Evolutionary conservation across 768 basidiomycete species (phyloP), one percentile per base, ranked within the genome.

Genomic region (Tulasnella sp.): DNA sequence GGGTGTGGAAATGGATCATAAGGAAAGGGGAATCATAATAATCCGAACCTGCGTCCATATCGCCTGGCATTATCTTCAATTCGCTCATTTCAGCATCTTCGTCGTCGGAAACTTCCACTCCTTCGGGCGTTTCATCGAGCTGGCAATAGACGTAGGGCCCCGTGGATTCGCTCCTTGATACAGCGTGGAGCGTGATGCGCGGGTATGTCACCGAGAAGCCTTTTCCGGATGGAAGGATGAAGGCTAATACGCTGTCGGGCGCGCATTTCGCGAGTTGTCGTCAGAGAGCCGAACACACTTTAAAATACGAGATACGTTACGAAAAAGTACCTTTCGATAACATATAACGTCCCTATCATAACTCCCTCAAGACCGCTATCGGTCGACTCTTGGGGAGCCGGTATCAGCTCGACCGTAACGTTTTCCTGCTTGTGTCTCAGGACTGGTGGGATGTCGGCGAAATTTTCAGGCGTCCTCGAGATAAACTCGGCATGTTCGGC

Each of bases 161-260:
- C 11, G 83, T 77, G 58, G 89, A 88, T 2, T 87, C 86, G 67
- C 94, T 90, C 42, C 75, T 67, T 0, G 95, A 93, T 74, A 96
- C 88, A 34, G 97, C 97, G 80, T 99, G 97, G 1, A 99, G 88
- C 0, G 94, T 97, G 81, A 99, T 93, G 6, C 91, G 86, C 12
- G 93, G 94, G 82, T 97, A 99, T 76, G 90, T 86, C 81, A 99
- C 88, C 79, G 92, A 89, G 83, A 98, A 91, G 19, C 94, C 95
- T 64, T 85, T 85, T 19, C 90, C 90, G 0, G 89, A 85, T 14
- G 87, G 80, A 2, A 92, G 89, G 83, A 93, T 88, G 87, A 93
- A 97, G 2, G 89, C 88, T 49, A 97, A 87, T 19, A 87, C 89
- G 78, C 95, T 94, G 79, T 12, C 40, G 17, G 17, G 40, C 40